Evolutionary conservation across 768 basidiomycete genomes (phyloP).

Genomic region (Suillus subluteus): DNA sequence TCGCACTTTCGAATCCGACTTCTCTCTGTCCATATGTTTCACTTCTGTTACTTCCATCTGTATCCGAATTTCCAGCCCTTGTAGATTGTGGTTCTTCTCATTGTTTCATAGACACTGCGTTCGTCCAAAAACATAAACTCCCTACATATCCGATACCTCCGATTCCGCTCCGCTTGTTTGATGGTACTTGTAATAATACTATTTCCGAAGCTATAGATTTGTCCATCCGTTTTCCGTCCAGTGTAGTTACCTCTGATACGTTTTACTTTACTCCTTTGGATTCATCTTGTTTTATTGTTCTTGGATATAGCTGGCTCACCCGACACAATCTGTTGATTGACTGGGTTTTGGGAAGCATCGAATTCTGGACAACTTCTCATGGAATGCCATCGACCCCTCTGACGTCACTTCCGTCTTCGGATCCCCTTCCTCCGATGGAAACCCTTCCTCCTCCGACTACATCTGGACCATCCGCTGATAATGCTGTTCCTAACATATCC

Average conservation of each 20-base stretch:
- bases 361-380: not conserved
- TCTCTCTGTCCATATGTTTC: too few relatives aligned
- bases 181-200: not conserved
- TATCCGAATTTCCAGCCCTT: too few relatives aligned
- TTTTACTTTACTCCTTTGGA: constrained; percentile 12
- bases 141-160: not conserved
- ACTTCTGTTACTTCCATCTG: too few relatives aligned
- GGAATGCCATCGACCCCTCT: not conserved
- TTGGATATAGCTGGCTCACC: constrained; percentile 16
- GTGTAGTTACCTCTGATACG: constrained; percentile 2
- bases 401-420: not conserved
- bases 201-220: constrained; percentile 8
- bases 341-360: not conserved
- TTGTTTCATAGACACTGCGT: not conserved
- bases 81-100: too few relatives aligned
- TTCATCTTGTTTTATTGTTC: constrained; percentile 4
- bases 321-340: not conserved
- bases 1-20: too few relatives aligned
- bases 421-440: not conserved
- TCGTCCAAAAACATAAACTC: not conserved
- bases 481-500: not conserved
- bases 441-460: not conserved
- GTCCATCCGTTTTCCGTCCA: not conserved
- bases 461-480: not conserved
- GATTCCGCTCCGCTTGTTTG: not conserved